Conservation (phyloP, 176 grass and related monocot species). For the Lolium rigidum region DNA sequence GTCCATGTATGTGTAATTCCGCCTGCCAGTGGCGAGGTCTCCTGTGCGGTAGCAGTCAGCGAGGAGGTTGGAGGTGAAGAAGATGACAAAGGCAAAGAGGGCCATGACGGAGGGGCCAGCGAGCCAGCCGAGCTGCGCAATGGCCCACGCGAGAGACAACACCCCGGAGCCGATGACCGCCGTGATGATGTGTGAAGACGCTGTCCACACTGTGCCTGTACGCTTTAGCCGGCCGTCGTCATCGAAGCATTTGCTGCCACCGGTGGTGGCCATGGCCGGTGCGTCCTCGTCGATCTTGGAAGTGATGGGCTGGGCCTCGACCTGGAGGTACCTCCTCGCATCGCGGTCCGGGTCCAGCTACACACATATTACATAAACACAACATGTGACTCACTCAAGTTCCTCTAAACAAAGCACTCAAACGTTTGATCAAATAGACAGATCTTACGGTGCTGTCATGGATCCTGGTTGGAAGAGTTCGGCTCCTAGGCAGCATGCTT, state of each 20-base stretch:
- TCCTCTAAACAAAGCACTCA: background rate
- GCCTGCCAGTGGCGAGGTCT: conserved; percentile 23
- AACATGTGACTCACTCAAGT: conserved; percentile 1
- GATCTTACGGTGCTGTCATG: conserved; percentile 56
- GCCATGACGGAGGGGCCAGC: conserved; percentile 14
- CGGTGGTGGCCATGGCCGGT: background rate
- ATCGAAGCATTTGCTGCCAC: conserved; percentile 42
- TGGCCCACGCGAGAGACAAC: conserved; percentile 50
- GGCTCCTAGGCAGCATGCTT: conserved; percentile 66
- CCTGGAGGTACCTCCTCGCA: conserved; percentile 61
- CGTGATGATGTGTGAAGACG: conserved; percentile 50
- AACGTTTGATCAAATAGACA: background rate
- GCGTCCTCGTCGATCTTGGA: conserved; percentile 34
- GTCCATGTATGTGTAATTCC: conserved; percentile 63
- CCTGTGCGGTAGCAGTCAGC: conserved; percentile 37
- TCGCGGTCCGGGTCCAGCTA: conserved; percentile 56
- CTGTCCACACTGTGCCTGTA: conserved; percentile 46
- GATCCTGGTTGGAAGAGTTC: conserved; percentile 70
- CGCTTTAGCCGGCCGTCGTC: conserved; percentile 20
- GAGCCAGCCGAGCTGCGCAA: conserved; percentile 54
- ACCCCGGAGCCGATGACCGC: conserved; percentile 56
- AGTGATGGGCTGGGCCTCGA: conserved; percentile 42
- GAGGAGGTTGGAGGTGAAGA: conserved; percentile 35
- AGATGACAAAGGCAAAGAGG: background rate
- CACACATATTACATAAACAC: background rate